Evolutionary conservation across 179 eudicot genomes (phyloP).

Genomic region (Vitellaria paradoxa): DNA sequence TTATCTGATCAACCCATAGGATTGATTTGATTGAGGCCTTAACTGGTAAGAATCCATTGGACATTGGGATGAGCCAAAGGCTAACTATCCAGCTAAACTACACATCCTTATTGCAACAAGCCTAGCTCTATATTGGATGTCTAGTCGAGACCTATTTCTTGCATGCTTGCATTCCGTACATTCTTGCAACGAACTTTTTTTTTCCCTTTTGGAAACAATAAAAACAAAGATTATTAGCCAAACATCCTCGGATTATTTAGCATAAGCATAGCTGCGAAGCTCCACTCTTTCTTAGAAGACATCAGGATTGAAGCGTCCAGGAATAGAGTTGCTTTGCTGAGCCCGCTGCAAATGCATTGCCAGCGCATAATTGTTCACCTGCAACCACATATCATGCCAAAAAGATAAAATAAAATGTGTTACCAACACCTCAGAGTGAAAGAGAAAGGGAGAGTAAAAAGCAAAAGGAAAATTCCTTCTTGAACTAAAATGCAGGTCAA

Average conservation of each 20-base stretch:
- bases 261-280: background rate
- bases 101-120: background rate
- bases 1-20: background rate
- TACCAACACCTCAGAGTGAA: background rate
- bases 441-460: too few relatives aligned
- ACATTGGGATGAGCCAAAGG: background rate
- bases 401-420: background rate
- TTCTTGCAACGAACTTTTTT: background rate
- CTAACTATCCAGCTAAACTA: background rate
- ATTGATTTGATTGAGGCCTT: background rate
- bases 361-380: slow-evolving; percentile 30
- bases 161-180: background rate
- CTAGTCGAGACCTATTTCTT: background rate
- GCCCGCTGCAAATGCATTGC: slow-evolving; percentile 27
- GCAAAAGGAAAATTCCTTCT: too few relatives aligned
- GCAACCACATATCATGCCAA: slow-evolving; percentile 9
- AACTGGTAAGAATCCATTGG: background rate
- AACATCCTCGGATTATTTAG: background rate
- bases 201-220: background rate
- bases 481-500: background rate
- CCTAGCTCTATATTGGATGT: too few relatives aligned
- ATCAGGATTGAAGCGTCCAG: slow-evolving; percentile 24
- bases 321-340: slow-evolving; percentile 22
- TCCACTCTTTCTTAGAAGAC: slow-evolving; percentile 13
- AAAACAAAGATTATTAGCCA: background rate